A percentile compares a stretch with the other conserved stretches of the same genome.
These are phyloP conservation scores for Chlorella sp. DNA, from an alignment of 139 green algal species.

Conservation along the genomic window DNA sequence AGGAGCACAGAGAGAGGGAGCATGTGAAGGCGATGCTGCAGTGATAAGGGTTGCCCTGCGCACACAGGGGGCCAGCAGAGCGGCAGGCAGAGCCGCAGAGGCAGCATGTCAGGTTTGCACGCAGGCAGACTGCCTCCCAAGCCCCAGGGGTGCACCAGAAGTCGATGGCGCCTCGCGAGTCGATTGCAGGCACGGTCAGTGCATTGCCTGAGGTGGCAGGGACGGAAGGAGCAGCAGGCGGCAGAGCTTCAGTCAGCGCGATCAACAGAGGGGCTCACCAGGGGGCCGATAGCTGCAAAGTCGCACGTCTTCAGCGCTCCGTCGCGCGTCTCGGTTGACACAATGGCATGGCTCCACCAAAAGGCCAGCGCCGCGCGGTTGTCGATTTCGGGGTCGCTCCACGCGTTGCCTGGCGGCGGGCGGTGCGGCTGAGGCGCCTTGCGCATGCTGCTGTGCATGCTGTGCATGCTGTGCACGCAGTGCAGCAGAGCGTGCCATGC, in stretches of 20 bases:
- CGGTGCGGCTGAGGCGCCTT: neutral
- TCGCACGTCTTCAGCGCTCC: conserved; percentile 61
- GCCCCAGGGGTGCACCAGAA: conserved; percentile 69
- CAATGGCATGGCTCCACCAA: conserved; percentile 80
- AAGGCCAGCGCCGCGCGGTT: conserved; percentile 80
- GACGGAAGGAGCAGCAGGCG: neutral
- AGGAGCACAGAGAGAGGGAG: neutral
- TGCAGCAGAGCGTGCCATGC: no score
- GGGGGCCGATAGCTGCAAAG: conserved; percentile 60
- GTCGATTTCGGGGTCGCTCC: conserved; percentile 81
- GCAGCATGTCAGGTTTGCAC: no score
- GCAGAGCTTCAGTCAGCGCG: no score
- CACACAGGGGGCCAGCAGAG: no score
- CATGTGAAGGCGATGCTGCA: no score
- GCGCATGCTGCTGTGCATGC: neutral
- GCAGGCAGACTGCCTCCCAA: no score
- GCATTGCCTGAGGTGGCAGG: conserved; percentile 64
- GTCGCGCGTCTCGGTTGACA: conserved; percentile 49
- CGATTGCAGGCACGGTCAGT: conserved; percentile 79
- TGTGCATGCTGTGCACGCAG: neutral
- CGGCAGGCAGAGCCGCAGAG: no score
- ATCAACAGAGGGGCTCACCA: neutral
- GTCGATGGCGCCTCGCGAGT: conserved; percentile 77
- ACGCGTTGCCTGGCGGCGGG: conserved; percentile 74
- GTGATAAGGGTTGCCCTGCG: no score